Percentiles rank a stretch among this genome's conserved stretches.
Conservation (phyloP, 1,139 yeast genomes). For the Geotrichum cucujoidarum region DNA sequence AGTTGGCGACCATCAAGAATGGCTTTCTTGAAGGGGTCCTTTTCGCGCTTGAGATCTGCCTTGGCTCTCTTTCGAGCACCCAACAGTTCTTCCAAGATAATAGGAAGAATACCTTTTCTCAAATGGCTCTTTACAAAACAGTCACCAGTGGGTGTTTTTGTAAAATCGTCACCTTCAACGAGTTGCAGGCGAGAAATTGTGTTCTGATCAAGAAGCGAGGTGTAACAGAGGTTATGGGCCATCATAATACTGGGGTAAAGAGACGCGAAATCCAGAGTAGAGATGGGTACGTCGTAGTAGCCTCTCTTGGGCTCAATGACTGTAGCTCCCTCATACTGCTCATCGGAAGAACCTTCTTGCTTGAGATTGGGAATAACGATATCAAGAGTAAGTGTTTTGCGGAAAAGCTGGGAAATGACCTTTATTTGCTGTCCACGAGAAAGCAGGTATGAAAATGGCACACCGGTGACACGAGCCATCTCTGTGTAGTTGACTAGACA, state of each 20-base stretch:
- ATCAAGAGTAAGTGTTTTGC: constrained; percentile 82
- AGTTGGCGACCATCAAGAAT: constrained; percentile 96
- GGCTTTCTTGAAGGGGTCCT: constrained; percentile 88
- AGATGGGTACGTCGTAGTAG: constrained; percentile 93
- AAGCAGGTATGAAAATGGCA: constrained; percentile 84
- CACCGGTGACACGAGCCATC: constrained; percentile 99
- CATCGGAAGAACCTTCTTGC: constrained; percentile 71
- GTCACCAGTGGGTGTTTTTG: constrained; percentile 76
- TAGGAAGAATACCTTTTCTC: constrained; percentile 85
- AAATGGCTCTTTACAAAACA: constrained; percentile 63
- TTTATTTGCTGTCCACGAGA: constrained; percentile 96
- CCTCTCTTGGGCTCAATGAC: constrained; percentile 96
- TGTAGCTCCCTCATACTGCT: constrained; percentile 98
- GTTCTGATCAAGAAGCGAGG: constrained; percentile 69
- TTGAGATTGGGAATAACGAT: constrained; percentile 87
- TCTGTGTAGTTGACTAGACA: constrained; percentile 95
- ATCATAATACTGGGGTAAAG: constrained; percentile 98
- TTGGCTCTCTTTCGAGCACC: constrained; percentile 92
- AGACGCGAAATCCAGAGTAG: constrained; percentile 95
- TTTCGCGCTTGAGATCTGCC: constrained; percentile 81
- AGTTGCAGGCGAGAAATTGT: constrained; percentile 64
- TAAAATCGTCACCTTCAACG: constrained; percentile 70
- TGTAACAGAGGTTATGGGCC: constrained; percentile 97
- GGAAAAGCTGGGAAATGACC: constrained; percentile 88
- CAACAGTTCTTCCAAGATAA: constrained; percentile 80